Evolutionary conservation across 2,329 filamentous ascomycete genomes (phyloP).

Genomic region (Hymenoscyphus scutula): DNA sequence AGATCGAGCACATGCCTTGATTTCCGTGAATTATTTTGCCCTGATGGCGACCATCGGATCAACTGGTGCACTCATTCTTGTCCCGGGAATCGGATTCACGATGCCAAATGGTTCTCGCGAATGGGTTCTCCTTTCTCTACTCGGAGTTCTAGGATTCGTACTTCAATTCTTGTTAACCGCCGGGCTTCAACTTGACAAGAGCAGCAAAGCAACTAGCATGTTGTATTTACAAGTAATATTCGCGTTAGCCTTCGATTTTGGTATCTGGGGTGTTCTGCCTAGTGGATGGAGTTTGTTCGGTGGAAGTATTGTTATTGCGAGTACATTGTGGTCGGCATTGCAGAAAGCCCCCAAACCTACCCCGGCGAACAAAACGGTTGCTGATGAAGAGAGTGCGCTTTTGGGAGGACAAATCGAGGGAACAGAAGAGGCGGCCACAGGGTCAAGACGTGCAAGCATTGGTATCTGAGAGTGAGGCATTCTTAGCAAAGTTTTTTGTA

Average conservation of each 20-base stretch:
- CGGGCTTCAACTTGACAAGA: constrained; percentile 54
- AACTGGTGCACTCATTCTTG: constrained; percentile 43
- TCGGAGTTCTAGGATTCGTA: constrained; percentile 73
- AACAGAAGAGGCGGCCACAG: constrained; percentile 20
- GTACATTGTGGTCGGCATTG: constrained; percentile 34
- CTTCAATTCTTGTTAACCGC: constrained; percentile 86
- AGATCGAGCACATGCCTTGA: constrained; percentile 74
- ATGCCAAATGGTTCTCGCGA: constrained; percentile 40
- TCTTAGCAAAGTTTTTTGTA: not conserved
- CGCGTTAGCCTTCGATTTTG: constrained; percentile 42
- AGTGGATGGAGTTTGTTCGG: constrained; percentile 32
- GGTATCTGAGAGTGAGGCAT: constrained; percentile 1
- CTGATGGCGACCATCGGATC: constrained; percentile 67
- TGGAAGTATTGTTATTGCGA: constrained; percentile 32
- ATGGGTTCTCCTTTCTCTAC: constrained; percentile 66
- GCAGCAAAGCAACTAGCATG: constrained; percentile 53
- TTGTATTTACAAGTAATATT: constrained; percentile 70
- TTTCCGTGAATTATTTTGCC: constrained; percentile 83
- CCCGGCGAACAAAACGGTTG: not conserved
- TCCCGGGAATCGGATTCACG: constrained; percentile 47
- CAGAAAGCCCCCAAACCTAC: constrained; percentile 22
- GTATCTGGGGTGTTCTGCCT: constrained; percentile 34
- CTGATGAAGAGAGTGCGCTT: constrained; percentile 34
- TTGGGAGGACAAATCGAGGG: constrained; percentile 24
- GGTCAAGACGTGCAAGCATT: constrained; percentile 19